These are phyloP conservation scores for Basidiobolus heterosporus DNA, from an alignment of 371 early-diverging fungal genomes.

Conservation along the genomic window DNA sequence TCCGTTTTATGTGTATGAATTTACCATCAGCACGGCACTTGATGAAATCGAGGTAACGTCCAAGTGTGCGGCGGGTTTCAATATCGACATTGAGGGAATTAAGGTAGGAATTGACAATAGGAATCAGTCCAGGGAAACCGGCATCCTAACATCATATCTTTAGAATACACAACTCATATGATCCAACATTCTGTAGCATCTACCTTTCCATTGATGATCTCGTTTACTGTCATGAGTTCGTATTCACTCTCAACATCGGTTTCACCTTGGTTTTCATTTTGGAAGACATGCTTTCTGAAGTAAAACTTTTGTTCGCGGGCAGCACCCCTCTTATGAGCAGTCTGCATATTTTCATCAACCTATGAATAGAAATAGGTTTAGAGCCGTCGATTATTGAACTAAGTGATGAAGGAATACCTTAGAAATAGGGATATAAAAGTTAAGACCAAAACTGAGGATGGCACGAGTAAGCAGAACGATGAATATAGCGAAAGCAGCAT, in stretches of 20 bases:
- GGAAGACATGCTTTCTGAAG: constrained; percentile 71
- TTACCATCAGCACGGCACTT: constrained; percentile 64
- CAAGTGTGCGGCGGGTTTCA: constrained; percentile 44
- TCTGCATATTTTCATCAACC: constrained; percentile 91
- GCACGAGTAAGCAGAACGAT: constrained; percentile 81
- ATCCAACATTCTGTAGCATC: neutral
- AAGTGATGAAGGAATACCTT: constrained; percentile 28
- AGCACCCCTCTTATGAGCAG: constrained; percentile 76
- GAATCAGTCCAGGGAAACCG: constrained; percentile 74
- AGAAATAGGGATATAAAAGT: constrained; percentile 91
- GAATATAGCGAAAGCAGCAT: constrained; percentile 91
- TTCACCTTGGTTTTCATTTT: constrained; percentile 8
- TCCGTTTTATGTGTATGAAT: neutral
- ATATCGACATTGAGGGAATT: constrained; percentile 48
- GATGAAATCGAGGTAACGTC: constrained; percentile 67
- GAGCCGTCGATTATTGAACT: constrained; percentile 1
- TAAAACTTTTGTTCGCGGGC: constrained; percentile 67
- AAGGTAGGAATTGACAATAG: constrained; percentile 66
- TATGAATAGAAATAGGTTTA: constrained; percentile 10
- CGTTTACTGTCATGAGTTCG: constrained; percentile 70
- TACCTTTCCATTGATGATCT: constrained; percentile 87
- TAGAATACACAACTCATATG: neutral
- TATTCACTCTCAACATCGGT: constrained; percentile 33
- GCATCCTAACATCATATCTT: constrained; percentile 13
- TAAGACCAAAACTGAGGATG: constrained; percentile 75